Conservation (phyloP, 2,329 filamentous ascomycete species). For the Fusarium sp. region DNA sequence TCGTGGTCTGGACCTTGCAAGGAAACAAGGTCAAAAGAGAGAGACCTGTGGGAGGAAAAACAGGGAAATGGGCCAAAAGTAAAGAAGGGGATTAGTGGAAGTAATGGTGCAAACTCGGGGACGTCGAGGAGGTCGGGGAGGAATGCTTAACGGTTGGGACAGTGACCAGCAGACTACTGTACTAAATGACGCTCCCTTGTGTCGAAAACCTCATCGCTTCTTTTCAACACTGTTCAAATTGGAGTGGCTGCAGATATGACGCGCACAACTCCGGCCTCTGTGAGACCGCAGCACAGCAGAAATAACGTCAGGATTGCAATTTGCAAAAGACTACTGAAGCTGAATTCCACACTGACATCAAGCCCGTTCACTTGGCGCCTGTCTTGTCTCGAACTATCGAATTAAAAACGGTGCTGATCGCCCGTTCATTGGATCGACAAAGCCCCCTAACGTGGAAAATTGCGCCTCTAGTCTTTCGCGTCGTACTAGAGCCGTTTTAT, state of each 20-base stretch:
- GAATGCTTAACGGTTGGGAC: conserved; percentile 12
- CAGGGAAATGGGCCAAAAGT: conserved; percentile 8
- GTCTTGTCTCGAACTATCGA: conserved; percentile 5
- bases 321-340: neutral
- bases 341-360: conserved; percentile 22
- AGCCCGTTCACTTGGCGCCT: conserved; percentile 8
- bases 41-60: conserved; percentile 5
- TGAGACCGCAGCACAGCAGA: conserved; percentile 4
- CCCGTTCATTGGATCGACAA: conserved; percentile 5
- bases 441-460: conserved; percentile 11
- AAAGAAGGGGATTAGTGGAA: neutral
- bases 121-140: neutral
- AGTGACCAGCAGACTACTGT: neutral
- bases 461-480: neutral
- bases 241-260: conserved; percentile 29
- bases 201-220: neutral
- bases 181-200: neutral
- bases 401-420: neutral
- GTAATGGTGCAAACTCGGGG: neutral
- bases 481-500: conserved; percentile 25
- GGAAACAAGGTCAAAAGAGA: neutral
- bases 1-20: conserved; percentile 2
- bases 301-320: conserved; percentile 12
- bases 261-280: conserved; percentile 11
- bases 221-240: neutral